Conservation (phyloP, 225 moss, liverwort and hornwort genomes). For the Lunularia cruciata region DNA sequence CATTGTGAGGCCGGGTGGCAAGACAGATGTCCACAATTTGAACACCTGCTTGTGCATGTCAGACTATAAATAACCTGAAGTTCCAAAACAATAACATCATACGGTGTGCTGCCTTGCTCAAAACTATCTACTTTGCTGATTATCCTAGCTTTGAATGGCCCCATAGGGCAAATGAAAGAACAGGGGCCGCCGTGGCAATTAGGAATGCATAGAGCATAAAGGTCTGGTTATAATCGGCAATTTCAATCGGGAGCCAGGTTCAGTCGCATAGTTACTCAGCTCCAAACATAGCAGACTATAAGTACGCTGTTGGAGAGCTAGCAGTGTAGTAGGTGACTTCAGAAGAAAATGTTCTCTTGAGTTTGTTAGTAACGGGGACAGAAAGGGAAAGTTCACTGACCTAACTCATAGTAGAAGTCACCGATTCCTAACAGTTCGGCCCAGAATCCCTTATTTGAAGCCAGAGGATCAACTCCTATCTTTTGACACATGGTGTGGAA, state of each 20-base stretch:
- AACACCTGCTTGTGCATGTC: slow-evolving; percentile 56
- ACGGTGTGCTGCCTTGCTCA: slow-evolving; percentile 13
- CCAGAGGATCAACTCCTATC: slow-evolving; percentile 94
- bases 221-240: too few relatives aligned
- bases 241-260: too few relatives aligned
- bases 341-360: background rate
- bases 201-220: too few relatives aligned
- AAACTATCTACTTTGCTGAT: too few relatives aligned
- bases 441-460: slow-evolving; percentile 96
- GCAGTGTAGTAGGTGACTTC: background rate
- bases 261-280: too few relatives aligned
- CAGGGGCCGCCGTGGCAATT: too few relatives aligned
- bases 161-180: too few relatives aligned
- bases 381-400: slow-evolving; percentile 28
- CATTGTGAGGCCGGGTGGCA: slow-evolving; percentile 63
- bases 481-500: slow-evolving; percentile 95
- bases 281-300: too few relatives aligned
- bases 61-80: slow-evolving; percentile 25
- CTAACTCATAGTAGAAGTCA: slow-evolving; percentile 92
- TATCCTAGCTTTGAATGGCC: too few relatives aligned
- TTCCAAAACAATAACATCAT: slow-evolving; percentile 13
- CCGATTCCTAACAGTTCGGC: slow-evolving; percentile 91
- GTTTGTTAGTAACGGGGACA: background rate
- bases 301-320: too few relatives aligned
- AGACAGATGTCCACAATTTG: slow-evolving; percentile 98